Percentiles rank a stretch among this genome's conserved stretches.
phyloP scores from a whole-genome alignment of 2,329 filamentous ascomycete species.

The Botrytis hyacinthi region DNA sequence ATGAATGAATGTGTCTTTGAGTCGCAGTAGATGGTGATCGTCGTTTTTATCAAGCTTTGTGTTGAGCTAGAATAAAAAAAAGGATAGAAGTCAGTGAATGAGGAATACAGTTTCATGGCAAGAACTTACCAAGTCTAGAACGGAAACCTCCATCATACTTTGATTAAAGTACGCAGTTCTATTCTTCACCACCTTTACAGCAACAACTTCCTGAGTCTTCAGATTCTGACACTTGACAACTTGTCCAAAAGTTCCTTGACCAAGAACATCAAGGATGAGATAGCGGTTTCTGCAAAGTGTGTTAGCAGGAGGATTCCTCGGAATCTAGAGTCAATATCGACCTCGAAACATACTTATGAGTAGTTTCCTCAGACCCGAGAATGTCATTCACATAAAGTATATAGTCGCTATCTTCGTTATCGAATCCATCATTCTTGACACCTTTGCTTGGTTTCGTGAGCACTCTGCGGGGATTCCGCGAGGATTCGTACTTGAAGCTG shows the following conservation, averaged over 20 bases:
- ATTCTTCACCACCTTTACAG: conserved; percentile 99
- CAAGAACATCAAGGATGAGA: conserved; percentile 92
- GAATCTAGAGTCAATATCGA: conserved; percentile 27
- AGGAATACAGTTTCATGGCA: conserved; percentile 31
- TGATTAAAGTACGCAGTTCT: conserved; percentile 99
- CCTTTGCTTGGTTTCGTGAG: conserved; percentile 98
- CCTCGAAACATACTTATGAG: conserved; percentile 73
- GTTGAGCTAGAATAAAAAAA: conserved; percentile 64
- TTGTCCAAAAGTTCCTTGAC: conserved; percentile 96
- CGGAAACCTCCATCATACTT: conserved; percentile 99
- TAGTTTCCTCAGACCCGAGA: conserved; percentile 92
- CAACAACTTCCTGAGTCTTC: conserved; percentile 97
- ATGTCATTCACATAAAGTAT: conserved; percentile 99
- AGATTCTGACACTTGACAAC: conserved; percentile 99
- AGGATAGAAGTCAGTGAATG: conserved; percentile 23
- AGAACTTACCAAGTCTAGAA: conserved; percentile 77
- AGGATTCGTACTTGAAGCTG: conserved; percentile 97
- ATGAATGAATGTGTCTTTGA: conserved; percentile 98
- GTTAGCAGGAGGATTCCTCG: conserved; percentile 34
- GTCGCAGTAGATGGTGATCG: conserved; percentile 88
- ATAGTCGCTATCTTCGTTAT: conserved; percentile 99
- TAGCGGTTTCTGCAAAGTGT: conserved; percentile 72
- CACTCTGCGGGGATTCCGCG: conserved; percentile 89
- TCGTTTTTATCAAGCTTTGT: conserved; percentile 99
- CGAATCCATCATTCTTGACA: conserved; percentile 96